Conservation (phyloP, 345 rosid species). For the Syzygium aromaticum region DNA sequence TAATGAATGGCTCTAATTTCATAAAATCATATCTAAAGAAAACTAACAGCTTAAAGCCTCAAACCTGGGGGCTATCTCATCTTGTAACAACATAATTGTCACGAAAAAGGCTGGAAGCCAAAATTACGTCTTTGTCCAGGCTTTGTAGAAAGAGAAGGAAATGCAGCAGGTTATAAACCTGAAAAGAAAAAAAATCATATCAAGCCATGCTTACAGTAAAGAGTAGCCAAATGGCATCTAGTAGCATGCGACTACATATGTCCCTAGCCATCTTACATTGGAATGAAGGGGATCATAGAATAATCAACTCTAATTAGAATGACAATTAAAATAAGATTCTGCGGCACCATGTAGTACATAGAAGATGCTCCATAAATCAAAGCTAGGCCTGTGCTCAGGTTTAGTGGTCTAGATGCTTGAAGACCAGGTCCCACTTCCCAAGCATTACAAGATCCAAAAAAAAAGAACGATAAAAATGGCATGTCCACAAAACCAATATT, state of each 20-base stretch:
- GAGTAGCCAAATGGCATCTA: not conserved
- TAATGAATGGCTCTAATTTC: not conserved
- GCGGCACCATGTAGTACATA: not conserved
- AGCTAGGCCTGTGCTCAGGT: not conserved
- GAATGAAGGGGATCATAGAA: not conserved
- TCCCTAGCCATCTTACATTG: not conserved
- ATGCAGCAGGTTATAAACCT: not conserved
- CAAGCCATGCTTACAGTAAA: not conserved
- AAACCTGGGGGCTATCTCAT: not conserved
- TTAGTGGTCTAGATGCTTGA: not conserved
- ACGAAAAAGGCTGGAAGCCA: not conserved
- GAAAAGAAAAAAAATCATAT: not conserved
- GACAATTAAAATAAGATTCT: not conserved
- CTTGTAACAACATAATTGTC: not conserved
- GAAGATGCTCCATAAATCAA: not conserved
- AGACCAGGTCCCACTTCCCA: not conserved
- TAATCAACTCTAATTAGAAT: not conserved
- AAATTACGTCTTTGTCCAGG: not conserved
- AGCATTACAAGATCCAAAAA: not conserved
- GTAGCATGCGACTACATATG: fast-evolving
- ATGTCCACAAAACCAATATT: not conserved
- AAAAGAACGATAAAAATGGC: not conserved
- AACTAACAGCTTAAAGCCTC: not conserved
- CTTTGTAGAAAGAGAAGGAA: not conserved
- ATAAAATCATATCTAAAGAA: not conserved